A percentile compares a stretch with the other conserved stretches of the same genome.
Evolutionary conservation across 2,329 filamentous ascomycete species (phyloP).

Genomic region (Coniella lustricola): DNA sequence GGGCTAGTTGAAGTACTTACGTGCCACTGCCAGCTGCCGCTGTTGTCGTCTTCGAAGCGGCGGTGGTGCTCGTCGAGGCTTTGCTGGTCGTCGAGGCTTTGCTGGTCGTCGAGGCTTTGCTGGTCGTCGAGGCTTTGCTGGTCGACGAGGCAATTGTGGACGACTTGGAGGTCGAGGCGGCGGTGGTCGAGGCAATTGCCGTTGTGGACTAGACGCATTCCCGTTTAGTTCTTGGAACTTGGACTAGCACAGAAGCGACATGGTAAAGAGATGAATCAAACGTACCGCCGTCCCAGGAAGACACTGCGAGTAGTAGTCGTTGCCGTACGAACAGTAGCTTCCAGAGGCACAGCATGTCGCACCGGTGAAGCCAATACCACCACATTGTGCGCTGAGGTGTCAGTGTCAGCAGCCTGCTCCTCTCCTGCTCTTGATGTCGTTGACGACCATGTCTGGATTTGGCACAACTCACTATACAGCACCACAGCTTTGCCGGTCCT

Average conservation of each 20-base stretch:
- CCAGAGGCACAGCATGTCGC: slow-evolving; percentile 37
- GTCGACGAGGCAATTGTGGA: slow-evolving; percentile 19
- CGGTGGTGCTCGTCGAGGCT: slow-evolving; percentile 17
- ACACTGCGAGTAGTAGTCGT: slow-evolving; percentile 34
- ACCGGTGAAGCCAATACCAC: slow-evolving; percentile 37
- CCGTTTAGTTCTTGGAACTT: too few species aligned
- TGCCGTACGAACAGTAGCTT: slow-evolving; percentile 30
- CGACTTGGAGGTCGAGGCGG: slow-evolving; percentile 16
- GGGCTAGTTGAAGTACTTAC: not conserved
- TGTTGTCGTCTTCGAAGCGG: slow-evolving; percentile 31
- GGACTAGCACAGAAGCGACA: too few species aligned
- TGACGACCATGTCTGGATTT: not conserved
- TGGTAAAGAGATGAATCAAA: not conserved
- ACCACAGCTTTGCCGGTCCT: slow-evolving; percentile 1
- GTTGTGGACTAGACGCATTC: too few species aligned
- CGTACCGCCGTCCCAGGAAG: slow-evolving; percentile 20
- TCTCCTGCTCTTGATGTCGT: not conserved
- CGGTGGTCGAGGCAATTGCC: slow-evolving; percentile 13
- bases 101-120: slow-evolving; percentile 19
- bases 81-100: too few species aligned
- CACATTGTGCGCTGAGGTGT: slow-evolving; percentile 32
- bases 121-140: slow-evolving; percentile 8
- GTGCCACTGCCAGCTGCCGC: not conserved
- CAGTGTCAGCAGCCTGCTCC: not conserved
- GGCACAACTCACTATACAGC: slow-evolving; percentile 26